Conservation (phyloP, 768 basidiomycete genomes). For the Phanerodontia chrysosporium region DNA sequence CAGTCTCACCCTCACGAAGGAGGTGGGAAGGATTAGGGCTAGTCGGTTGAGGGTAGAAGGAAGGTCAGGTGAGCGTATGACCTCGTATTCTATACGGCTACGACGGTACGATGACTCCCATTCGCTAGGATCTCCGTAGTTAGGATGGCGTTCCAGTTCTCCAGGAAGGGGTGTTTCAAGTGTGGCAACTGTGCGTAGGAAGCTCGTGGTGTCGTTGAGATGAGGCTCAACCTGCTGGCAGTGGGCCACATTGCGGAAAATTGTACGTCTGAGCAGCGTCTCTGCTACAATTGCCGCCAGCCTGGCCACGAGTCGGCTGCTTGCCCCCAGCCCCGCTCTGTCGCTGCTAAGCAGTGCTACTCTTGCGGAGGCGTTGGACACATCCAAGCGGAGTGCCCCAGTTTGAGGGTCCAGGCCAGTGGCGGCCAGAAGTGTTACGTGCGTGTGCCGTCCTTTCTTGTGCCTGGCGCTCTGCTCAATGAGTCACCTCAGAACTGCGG, state of each 20-base stretch:
- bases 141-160: constrained; percentile 79
- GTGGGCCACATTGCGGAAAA: constrained; percentile 94
- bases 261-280: constrained; percentile 81
- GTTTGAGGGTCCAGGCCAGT: constrained; percentile 58
- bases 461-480: not conserved
- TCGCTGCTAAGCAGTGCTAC: constrained; percentile 87
- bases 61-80: constrained; percentile 40
- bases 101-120: not conserved
- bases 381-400: constrained; percentile 84
- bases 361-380: constrained; percentile 91
- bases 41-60: constrained; percentile 72
- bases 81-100: not conserved
- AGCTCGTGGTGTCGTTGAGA: constrained; percentile 11
- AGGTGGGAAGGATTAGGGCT: constrained; percentile 62
- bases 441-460: constrained; percentile 25
- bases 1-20: constrained; percentile 47
- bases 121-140: constrained; percentile 29
- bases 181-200: constrained; percentile 79
- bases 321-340: constrained; percentile 80
- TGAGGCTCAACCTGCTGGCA: constrained; percentile 28
- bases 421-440: constrained; percentile 81
- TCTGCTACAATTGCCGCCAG: constrained; percentile 94
- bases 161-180: constrained; percentile 89
- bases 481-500: constrained; percentile 60
- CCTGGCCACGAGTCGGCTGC: constrained; percentile 91